These are phyloP conservation scores for Acephala macrosclerotiorum DNA, from an alignment of 2,329 filamentous ascomycete species.

Conservation along the genomic window DNA sequence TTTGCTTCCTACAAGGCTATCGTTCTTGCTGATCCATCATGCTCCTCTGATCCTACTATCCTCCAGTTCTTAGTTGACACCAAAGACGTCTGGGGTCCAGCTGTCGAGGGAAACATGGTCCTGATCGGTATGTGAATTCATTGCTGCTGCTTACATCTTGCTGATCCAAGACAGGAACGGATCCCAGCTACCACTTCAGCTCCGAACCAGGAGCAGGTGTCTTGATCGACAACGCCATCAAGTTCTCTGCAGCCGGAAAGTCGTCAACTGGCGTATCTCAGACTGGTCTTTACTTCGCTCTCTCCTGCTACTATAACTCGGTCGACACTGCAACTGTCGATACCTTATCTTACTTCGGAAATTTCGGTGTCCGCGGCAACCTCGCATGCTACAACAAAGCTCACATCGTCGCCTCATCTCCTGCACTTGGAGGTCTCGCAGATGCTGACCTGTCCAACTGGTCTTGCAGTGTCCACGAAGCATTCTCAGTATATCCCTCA, in stretches of 20 bases:
- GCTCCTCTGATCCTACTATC: constrained; percentile 41
- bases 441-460: constrained; percentile 50
- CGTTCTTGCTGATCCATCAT: constrained; percentile 50
- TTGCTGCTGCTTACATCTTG: neutral
- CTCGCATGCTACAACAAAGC: constrained; percentile 50
- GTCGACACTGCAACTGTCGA: constrained; percentile 38
- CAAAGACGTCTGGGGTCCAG: constrained; percentile 50
- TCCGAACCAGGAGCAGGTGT: constrained; percentile 43
- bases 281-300: constrained; percentile 51
- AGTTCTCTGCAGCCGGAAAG: constrained; percentile 45
- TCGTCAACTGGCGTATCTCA: constrained; percentile 29
- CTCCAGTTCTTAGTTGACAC: constrained; percentile 50
- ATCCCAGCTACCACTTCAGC: constrained; percentile 36
- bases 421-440: constrained; percentile 45
- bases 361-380: constrained; percentile 49
- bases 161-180: constrained; percentile 38
- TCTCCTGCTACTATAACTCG: constrained; percentile 51
- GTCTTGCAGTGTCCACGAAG: constrained; percentile 52
- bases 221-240: constrained; percentile 50
- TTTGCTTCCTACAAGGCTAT: constrained; percentile 55
- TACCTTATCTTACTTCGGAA: constrained; percentile 46
- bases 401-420: constrained; percentile 49
- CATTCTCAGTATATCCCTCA: constrained; percentile 49
- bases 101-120: constrained; percentile 51
- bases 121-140: constrained; percentile 45